A percentile compares a stretch with the other conserved stretches of the same genome.
Conservation (phyloP, 225 moss, liverwort and hornwort genomes). For the Marchantia paleacea region DNA sequence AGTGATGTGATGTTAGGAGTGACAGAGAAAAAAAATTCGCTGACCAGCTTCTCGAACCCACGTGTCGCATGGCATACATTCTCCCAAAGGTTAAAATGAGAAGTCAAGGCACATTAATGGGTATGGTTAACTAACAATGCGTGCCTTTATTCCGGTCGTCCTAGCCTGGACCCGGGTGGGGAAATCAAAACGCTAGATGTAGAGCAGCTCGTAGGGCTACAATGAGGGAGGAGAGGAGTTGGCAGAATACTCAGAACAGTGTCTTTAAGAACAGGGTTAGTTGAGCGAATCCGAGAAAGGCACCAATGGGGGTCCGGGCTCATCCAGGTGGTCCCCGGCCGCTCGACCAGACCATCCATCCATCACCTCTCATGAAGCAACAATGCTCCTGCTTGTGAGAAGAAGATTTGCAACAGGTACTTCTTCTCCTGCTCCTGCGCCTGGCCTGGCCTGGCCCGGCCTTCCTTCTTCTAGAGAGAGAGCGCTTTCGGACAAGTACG, state of each 20-base stretch:
- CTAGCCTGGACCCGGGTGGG: slow-evolving; percentile 8
- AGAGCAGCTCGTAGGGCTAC: slow-evolving; percentile 4
- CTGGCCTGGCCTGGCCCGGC: background rate
- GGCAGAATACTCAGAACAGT: slow-evolving; percentile 10
- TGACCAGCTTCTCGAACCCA: slow-evolving; percentile 15
- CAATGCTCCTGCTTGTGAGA: background rate
- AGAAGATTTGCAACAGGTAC: slow-evolving; percentile 9
- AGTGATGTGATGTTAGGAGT: background rate
- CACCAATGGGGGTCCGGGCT: background rate
- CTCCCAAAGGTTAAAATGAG: slow-evolving; percentile 14
- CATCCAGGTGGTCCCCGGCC: slow-evolving; percentile 17
- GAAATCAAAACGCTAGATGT: slow-evolving; percentile 16
- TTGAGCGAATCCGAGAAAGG: slow-evolving; percentile 15
- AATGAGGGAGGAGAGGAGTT: slow-evolving; percentile 10
- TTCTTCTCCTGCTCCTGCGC: background rate
- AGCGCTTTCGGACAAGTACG: slow-evolving; percentile 18
- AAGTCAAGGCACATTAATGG: slow-evolving; percentile 18
- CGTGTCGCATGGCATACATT: slow-evolving; percentile 15
- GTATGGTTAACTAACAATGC: slow-evolving; percentile 6
- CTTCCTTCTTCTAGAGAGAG: slow-evolving; percentile 4
- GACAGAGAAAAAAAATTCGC: slow-evolving; percentile 14
- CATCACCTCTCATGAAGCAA: slow-evolving; percentile 4
- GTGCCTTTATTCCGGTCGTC: slow-evolving; percentile 16
- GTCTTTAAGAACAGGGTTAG: background rate
- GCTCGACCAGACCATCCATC: slow-evolving; percentile 11